These are phyloP conservation scores for Aethionema arabicum DNA, from an alignment of 345 rosid species.

Conservation along the genomic window DNA sequence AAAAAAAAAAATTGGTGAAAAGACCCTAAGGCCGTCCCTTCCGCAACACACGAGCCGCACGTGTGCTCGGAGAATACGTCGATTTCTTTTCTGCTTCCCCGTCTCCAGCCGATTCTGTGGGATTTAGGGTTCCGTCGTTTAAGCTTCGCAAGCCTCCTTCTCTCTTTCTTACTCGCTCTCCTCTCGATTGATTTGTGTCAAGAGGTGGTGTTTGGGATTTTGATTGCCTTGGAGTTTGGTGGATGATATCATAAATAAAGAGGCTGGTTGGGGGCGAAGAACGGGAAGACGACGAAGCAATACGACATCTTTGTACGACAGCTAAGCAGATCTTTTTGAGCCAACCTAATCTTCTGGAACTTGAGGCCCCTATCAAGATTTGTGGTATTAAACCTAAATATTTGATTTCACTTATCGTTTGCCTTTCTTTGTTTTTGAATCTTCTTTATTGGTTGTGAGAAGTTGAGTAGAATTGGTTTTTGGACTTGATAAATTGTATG, in stretches of 20 bases:
- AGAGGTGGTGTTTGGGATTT: not conserved
- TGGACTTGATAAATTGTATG: too few species aligned
- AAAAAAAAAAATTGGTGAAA: conserved; percentile 29
- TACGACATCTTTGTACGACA: conserved; percentile 52
- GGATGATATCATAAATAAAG: conserved; percentile 61
- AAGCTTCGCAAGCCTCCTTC: conserved; percentile 22
- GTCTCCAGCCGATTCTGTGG: conserved; percentile 33
- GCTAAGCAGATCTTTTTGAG: conserved; percentile 55
- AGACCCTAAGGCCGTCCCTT: conserved; percentile 34
- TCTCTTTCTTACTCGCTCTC: not conserved
- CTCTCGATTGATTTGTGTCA: not conserved
- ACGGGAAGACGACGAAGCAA: conserved; percentile 66
- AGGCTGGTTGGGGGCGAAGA: conserved; percentile 55
- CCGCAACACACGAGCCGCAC: conserved; percentile 42
- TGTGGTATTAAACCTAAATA: conserved; percentile 42
- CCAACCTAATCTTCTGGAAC: conserved; percentile 69
- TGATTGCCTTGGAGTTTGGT: conserved; percentile 24
- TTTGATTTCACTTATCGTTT: not conserved
- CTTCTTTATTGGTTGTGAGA: not conserved
- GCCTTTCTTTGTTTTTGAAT: not conserved
- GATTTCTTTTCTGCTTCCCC: conserved; percentile 20
- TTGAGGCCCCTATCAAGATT: conserved; percentile 70
- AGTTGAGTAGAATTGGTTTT: not conserved
- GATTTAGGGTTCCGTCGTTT: conserved; percentile 36
- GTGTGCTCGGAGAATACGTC: conserved; percentile 19